phyloP scores from a whole-genome alignment of 2,329 filamentous ascomycete genomes.

The Penicillium sp. region DNA sequence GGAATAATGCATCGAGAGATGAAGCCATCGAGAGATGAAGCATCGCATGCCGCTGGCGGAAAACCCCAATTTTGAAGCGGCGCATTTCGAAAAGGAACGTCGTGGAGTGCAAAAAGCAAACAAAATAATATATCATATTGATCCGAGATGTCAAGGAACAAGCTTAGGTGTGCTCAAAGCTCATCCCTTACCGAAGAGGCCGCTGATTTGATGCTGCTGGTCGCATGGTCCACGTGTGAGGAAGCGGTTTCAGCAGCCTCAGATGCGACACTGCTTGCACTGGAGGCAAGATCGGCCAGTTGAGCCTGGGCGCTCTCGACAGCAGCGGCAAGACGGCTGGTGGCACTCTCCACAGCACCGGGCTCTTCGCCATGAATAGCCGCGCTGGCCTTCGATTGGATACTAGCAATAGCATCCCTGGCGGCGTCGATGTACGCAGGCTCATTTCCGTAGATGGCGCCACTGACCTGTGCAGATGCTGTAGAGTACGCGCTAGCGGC shows the following conservation, averaged over 20 bases:
- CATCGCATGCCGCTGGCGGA: constrained; percentile 12
- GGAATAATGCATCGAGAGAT: constrained; percentile 28
- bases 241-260: constrained; percentile 36
- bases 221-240: constrained; percentile 43
- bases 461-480: constrained; percentile 47
- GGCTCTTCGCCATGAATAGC: constrained; percentile 52
- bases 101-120: constrained; percentile 8
- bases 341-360: constrained; percentile 33
- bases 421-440: constrained; percentile 51
- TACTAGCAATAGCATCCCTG: constrained; percentile 50
- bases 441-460: constrained; percentile 53
- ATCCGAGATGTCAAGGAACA: neutral
- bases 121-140: neutral
- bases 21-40: constrained; percentile 17
- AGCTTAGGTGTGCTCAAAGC: constrained; percentile 13
- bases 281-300: constrained; percentile 31
- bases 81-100: constrained; percentile 5
- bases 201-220: constrained; percentile 47
- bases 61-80: constrained; percentile 2
- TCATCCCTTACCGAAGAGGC: constrained; percentile 21
- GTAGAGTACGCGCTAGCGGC: constrained; percentile 51
- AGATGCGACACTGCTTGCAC: constrained; percentile 31
- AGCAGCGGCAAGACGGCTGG: constrained; percentile 27
- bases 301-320: constrained; percentile 35
- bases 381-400: constrained; percentile 51